These are phyloP conservation scores for Clitocybe nebularis DNA, from an alignment of 1,284 basidiomycete genomes.

Conservation along the genomic window DNA sequence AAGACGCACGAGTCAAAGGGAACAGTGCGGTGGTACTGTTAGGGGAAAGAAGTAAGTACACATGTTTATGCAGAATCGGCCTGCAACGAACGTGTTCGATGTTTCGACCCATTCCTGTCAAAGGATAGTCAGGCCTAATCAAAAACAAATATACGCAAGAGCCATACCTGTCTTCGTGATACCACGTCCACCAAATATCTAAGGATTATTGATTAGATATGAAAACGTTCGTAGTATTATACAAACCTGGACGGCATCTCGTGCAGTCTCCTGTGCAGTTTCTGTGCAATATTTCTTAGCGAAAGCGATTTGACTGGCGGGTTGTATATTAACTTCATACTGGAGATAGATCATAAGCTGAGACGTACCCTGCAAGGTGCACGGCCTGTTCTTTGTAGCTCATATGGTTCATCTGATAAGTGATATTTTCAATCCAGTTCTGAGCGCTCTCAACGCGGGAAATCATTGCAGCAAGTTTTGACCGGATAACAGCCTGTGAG, in stretches of 20 bases:
- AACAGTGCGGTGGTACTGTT: constrained; percentile 62
- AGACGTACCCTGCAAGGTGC: constrained; percentile 42
- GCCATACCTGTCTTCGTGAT: constrained; percentile 53
- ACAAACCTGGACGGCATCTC: constrained; percentile 53
- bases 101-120: constrained; percentile 53
- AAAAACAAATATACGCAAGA: not conserved
- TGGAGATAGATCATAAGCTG: not conserved
- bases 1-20: constrained; percentile 47
- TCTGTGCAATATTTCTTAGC: constrained; percentile 62
- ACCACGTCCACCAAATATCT: constrained; percentile 67
- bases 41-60: no score
- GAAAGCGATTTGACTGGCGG: constrained; percentile 55
- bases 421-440: constrained; percentile 76
- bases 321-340: not conserved
- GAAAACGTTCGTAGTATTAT: not conserved
- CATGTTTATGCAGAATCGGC: no score
- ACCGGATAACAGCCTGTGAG: constrained; percentile 76
- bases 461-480: constrained; percentile 77
- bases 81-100: constrained; percentile 52
- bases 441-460: constrained; percentile 71
- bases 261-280: constrained; percentile 56
- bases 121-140: not conserved
- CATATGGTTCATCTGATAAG: constrained; percentile 81
- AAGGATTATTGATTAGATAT: constrained; percentile 1
- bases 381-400: constrained; percentile 33